A percentile compares a stretch with the other conserved stretches of the same genome.
These are phyloP conservation scores for Naganishia randhawae DNA, from an alignment of 768 basidiomycete genomes.

Conservation along the genomic window DNA sequence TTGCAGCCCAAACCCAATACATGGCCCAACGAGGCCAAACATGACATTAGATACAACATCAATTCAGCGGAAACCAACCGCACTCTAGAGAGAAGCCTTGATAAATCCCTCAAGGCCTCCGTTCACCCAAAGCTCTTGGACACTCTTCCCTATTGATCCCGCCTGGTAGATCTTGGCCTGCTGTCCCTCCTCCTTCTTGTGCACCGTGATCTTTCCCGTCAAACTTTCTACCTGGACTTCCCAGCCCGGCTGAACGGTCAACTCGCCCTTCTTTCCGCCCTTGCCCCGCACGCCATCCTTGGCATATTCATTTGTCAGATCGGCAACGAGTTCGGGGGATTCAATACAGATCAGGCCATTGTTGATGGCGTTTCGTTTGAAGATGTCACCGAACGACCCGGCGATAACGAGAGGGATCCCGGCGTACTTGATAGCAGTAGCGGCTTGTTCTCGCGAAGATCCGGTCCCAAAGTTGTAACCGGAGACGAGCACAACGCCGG, in stretches of 20 bases:
- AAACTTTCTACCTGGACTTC: slow-evolving; percentile 64
- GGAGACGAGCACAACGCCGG: slow-evolving; percentile 75
- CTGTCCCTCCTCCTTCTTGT: slow-evolving; percentile 51
- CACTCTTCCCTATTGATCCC: slow-evolving; percentile 80
- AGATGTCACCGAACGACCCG: slow-evolving; percentile 99
- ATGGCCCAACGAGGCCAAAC: neutral
- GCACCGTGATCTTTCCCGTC: slow-evolving; percentile 66
- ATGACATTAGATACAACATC: neutral
- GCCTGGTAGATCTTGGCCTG: slow-evolving; percentile 62
- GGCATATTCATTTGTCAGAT: slow-evolving; percentile 71
- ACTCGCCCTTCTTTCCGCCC: slow-evolving; percentile 74
- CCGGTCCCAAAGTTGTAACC: slow-evolving; percentile 99
- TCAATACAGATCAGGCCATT: slow-evolving; percentile 95
- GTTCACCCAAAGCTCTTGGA: slow-evolving; percentile 96
- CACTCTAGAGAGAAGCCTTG: slow-evolving; percentile 45
- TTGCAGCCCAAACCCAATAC: neutral
- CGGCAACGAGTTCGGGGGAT: slow-evolving; percentile 78
- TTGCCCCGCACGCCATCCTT: slow-evolving; percentile 70
- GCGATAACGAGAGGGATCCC: slow-evolving; percentile 89
- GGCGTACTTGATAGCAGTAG: slow-evolving; percentile 90
- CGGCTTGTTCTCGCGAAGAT: slow-evolving; percentile 96
- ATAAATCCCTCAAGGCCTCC: slow-evolving; percentile 92
- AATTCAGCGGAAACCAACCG: neutral
- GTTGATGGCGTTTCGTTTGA: slow-evolving; percentile 98
- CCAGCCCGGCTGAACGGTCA: slow-evolving; percentile 72